Evolutionary conservation across 129 eudicot genomes (phyloP), one percentile per base, ranked within the genome.

Genomic region (Flaveria bidentis): DNA sequence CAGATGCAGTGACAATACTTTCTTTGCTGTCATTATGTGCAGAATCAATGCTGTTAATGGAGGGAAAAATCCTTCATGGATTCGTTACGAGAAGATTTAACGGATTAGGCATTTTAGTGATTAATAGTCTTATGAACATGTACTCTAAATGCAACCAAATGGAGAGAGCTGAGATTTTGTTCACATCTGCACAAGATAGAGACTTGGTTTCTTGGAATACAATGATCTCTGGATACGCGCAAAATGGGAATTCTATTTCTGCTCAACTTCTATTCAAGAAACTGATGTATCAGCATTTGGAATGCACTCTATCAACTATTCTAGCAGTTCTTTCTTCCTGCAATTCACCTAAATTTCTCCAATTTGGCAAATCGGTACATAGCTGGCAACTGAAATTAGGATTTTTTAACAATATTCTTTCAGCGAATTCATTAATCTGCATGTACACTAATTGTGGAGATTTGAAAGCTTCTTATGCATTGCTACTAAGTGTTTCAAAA

Each of bases 161-260:
- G 33, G 84, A 80, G 0, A 75, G 63, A 41, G 83, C 88, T 13
- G 82, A 79, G 75, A 74, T 18, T 33, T 46, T 81, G 41, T 90
- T 90, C 76, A 42, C 22, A 14, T 76, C 73, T 36, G 44, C 80
- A 67, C 83, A 69, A 56, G 72, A 83, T 45, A 77, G 61, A 62
- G 96, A 89, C 61, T 70, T 85, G 83, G 82, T 89, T 56, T 63
- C 96, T 22, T 90, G 88, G 88, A 90, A 90, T 62, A 83, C 96
- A 3, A 79, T 90, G 87, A 90, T 87, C 1, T 85, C 84, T 8
- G 96, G 96, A 47, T 83, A 90, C 77, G 71, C 87, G 72, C 88
- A 85, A 60, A 90, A 79, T 67, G 90, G 85, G 13, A 22, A 64
- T n/a, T 83, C 74, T 25, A 16, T 18, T 23, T 81, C 62, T 81